Evolutionary conservation across 306 rosid species (phyloP), one percentile per base, ranked within the genome.

Genomic region (Prunus mume): DNA sequence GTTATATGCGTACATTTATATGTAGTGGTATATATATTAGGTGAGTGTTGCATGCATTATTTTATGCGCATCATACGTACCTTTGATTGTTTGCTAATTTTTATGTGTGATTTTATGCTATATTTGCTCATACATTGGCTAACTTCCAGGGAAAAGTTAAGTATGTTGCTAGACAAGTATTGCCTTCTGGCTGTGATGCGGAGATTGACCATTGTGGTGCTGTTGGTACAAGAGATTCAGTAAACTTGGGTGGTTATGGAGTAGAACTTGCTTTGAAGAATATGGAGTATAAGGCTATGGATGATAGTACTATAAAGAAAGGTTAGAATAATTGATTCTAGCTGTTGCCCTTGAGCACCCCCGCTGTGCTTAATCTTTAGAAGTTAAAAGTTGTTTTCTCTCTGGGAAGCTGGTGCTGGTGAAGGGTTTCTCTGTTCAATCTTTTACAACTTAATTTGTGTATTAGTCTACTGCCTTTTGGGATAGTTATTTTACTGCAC

Each of bases 221-320:
- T 73, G 85, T 92, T 86, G 99, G 99, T 71, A 85, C 93, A 65
- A 83, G 86, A 56, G 86, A 82, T 80, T 77, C 96, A 10, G 79
- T 96, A 75, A 92, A 96, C 86, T 87, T 96, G 88, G 99, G 99
- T 77, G 98, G 99, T 75, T 96, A 91, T 79, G 99, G 99, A 4
- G 98, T 96, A 52, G 98, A 92, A 83, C 97, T 96, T 83, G 98
- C 92, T 69, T 83, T 96, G 74, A 96, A 96, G 97, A 96, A 96
- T 75, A 92, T 96, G 99, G 99, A 96, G 80, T 92, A 96, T 66
- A 96, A 92, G 83, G 97, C 99, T 76, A 91, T 95, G 91, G 97
- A 96, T 73, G 98, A 96, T 77, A 88, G 96, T 79, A 65, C 86
- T 10, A 76, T 92, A 69, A 92, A 86, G 87, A 92, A 95, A 92